These are phyloP conservation scores for Noccaea caerulescens DNA, from an alignment of 345 rosid species.

Conservation along the genomic window DNA sequence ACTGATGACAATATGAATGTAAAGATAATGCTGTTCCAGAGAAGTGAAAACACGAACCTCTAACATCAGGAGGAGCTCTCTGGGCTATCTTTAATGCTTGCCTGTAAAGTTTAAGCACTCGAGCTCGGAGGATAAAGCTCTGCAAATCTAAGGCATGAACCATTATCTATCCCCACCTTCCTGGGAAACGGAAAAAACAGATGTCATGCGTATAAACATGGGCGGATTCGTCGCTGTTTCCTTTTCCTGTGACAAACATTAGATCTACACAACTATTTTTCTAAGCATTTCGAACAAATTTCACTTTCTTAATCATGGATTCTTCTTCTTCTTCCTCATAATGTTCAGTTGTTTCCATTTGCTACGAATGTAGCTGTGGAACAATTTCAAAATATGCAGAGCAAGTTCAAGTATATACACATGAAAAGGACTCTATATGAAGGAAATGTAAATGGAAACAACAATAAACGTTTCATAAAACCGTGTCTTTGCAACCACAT, in stretches of 20 bases:
- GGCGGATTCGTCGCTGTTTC: too few relatives aligned
- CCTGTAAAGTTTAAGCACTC: slow-evolving; percentile 82
- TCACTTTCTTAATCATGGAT: neutral
- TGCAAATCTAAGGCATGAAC: slow-evolving; percentile 60
- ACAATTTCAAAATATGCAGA: neutral
- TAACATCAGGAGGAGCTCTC: slow-evolving; percentile 67
- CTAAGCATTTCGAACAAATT: neutral
- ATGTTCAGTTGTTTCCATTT: too few relatives aligned
- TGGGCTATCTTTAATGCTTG: slow-evolving; percentile 71
- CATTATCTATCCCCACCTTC: slow-evolving; percentile 43
- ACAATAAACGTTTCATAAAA: neutral
- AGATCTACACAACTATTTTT: neutral
- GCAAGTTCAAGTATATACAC: neutral
- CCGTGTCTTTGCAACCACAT: neutral
- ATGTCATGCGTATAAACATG: neutral
- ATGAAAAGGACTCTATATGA: too few relatives aligned
- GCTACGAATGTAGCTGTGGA: neutral
- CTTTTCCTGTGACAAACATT: neutral
- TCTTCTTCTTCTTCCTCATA: too few relatives aligned
- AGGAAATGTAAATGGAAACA: too few relatives aligned
- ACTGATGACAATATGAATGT: neutral
- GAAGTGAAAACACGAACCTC: slow-evolving; percentile 53
- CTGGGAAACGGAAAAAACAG: neutral
- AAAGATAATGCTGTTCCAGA: neutral
- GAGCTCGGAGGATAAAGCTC: slow-evolving; percentile 82